Evolutionary conservation across 371 early-diverging fungal species (phyloP).

Genomic region (Lichtheimia ramosa): DNA sequence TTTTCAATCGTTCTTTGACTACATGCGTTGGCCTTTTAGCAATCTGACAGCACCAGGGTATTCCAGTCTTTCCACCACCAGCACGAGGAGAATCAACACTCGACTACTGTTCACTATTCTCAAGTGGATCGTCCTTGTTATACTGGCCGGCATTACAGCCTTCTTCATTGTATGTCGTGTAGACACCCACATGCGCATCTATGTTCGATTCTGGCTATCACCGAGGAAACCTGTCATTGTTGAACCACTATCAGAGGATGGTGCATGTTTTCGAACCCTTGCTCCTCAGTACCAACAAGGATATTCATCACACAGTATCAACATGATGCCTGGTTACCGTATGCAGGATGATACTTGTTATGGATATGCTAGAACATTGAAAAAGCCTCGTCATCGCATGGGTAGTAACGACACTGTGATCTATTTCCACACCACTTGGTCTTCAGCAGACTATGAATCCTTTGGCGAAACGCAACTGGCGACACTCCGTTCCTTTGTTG

Average conservation of each 20-base stretch:
- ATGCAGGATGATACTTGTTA: conserved; percentile 49
- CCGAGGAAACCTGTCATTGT: conserved; percentile 21
- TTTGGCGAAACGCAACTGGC: conserved; percentile 38
- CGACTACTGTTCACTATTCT: background rate
- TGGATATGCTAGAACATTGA: conserved; percentile 42
- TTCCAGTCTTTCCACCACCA: too few relatives aligned
- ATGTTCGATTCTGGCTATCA: conserved; percentile 39
- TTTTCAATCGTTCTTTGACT: too few relatives aligned
- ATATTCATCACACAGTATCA: conserved; percentile 18
- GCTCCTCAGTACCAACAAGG: conserved; percentile 26
- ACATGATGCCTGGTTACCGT: conserved; percentile 42
- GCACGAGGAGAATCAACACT: too few relatives aligned
- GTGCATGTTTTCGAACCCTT: conserved; percentile 24
- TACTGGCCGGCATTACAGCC: conserved; percentile 7
- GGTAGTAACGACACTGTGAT: conserved; percentile 16
- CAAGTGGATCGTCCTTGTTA: conserved; percentile 8
- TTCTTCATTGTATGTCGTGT: conserved; percentile 38
- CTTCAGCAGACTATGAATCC: conserved; percentile 12
- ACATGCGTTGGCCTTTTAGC: too few relatives aligned
- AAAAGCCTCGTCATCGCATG: conserved; percentile 8
- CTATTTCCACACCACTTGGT: conserved; percentile 46
- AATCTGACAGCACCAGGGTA: too few relatives aligned
- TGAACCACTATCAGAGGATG: conserved; percentile 27
- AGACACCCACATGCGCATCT: conserved; percentile 46
- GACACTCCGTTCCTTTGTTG: conserved; percentile 40